Evolutionary conservation across 179 eudicot genomes (phyloP).

Genomic region (Actinidia chinensis): DNA sequence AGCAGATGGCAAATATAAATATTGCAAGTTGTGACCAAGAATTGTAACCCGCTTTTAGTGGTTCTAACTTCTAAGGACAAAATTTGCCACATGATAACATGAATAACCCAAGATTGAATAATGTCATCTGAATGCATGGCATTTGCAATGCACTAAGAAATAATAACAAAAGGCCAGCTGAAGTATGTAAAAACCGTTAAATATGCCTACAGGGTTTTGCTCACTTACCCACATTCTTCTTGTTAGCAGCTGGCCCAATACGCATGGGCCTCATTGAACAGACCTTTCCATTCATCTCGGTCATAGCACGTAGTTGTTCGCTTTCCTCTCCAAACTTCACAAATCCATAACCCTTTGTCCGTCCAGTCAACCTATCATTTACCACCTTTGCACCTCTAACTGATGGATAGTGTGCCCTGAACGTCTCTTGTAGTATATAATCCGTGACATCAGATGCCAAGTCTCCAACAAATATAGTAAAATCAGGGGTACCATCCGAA

Average conservation of each 20-base stretch:
- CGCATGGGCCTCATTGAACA: slow-evolving; percentile 92
- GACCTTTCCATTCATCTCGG: slow-evolving; percentile 87
- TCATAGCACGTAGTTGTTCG: slow-evolving; percentile 85
- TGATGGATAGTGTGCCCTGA: slow-evolving; percentile 65
- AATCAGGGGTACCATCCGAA: slow-evolving; percentile 63
- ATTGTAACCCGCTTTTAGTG: not conserved
- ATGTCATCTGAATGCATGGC: not conserved
- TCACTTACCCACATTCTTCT: slow-evolving; percentile 53
- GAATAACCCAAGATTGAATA: not conserved
- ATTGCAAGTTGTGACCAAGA: not conserved
- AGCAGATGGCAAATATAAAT: not conserved
- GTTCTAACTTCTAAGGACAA: not conserved
- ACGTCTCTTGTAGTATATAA: slow-evolving; percentile 74
- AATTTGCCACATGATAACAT: slow-evolving; percentile 8
- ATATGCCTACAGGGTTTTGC: slow-evolving; percentile 39
- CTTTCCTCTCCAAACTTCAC: slow-evolving; percentile 84
- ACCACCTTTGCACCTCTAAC: slow-evolving; percentile 95
- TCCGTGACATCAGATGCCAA: slow-evolving; percentile 89
- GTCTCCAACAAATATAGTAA: slow-evolving; percentile 90
- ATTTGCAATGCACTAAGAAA: not conserved
- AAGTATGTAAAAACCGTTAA: not conserved
- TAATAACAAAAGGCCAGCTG: not conserved
- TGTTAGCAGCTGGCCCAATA: slow-evolving; percentile 85
- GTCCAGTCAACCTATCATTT: slow-evolving; percentile 71
- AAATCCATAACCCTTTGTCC: slow-evolving; percentile 93